These are phyloP conservation scores for Luffa aegyptiaca DNA, from an alignment of 306 rosid species.

Conservation along the genomic window DNA sequence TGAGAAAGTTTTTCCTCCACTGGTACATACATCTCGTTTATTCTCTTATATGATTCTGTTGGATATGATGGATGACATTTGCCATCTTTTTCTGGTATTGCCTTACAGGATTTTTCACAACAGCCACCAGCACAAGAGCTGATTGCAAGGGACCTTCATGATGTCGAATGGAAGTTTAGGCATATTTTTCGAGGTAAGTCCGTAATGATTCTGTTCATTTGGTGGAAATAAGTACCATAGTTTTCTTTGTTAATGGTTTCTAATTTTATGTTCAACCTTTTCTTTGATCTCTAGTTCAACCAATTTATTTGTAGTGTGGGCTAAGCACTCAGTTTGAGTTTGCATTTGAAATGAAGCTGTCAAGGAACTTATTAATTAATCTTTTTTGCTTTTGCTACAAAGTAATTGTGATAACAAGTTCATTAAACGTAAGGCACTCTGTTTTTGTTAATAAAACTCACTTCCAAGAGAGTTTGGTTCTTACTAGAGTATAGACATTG, in stretches of 20 bases:
- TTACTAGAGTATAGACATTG: not conserved
- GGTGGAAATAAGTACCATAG: not conserved
- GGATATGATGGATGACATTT: conserved; percentile 2
- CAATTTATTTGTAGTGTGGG: not conserved
- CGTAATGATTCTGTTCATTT: not conserved
- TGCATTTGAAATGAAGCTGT: not conserved
- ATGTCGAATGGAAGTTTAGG: conserved; percentile 81
- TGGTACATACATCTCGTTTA: conserved; percentile 28
- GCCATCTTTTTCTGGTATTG: conserved; percentile 18
- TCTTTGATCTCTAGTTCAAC: not conserved
- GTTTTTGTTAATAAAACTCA: not conserved
- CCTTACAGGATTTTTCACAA: conserved; percentile 55
- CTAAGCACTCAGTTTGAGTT: not conserved
- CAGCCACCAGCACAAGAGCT: conserved; percentile 90
- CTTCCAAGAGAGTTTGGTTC: not conserved
- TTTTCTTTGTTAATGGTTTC: not conserved
- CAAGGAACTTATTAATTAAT: not conserved
- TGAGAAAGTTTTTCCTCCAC: conserved; percentile 83
- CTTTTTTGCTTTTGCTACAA: not conserved
- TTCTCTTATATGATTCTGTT: conserved; percentile 13
- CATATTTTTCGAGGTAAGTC: conserved; percentile 68
- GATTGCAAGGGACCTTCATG: conserved; percentile 83
- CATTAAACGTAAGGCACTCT: not conserved
- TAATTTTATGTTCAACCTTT: not conserved
- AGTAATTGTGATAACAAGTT: not conserved